phyloP scores from a whole-genome alignment of 1,284 basidiomycete genomes.

The Moesziomyces sp. region DNA sequence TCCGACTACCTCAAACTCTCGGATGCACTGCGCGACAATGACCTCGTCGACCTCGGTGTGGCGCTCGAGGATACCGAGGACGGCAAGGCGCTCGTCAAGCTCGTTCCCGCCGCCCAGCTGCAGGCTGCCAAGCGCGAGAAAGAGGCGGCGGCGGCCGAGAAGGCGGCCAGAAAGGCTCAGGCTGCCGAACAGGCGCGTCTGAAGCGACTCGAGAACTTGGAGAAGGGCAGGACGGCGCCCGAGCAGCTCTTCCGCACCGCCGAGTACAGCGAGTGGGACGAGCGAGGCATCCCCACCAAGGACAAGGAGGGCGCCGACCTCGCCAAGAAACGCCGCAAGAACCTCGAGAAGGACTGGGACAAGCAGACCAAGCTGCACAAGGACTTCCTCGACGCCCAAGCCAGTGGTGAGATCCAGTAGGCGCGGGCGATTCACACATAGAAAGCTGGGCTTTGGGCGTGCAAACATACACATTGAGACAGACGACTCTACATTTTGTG shows the following conservation, averaged over 20 bases:
- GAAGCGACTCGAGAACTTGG: conserved; percentile 80
- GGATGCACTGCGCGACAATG: conserved; percentile 88
- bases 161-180: conserved; percentile 83
- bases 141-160: conserved; percentile 79
- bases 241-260: conserved; percentile 79
- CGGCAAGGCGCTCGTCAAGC: conserved; percentile 84
- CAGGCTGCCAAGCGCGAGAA: conserved; percentile 89
- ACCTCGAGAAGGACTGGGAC: conserved; percentile 80
- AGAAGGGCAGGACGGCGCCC: conserved; percentile 83
- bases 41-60: conserved; percentile 90
- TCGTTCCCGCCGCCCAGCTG: conserved; percentile 85
- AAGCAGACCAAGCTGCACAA: conserved; percentile 71
- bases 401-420: conserved; percentile 56
- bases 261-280: conserved; percentile 81
- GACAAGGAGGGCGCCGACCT: conserved; percentile 86
- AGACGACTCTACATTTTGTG: no score
- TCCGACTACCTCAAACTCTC: conserved; percentile 62
- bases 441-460: no score
- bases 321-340: conserved; percentile 84
- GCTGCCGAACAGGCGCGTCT: conserved; percentile 78
- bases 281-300: conserved; percentile 82
- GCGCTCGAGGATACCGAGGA: conserved; percentile 92
- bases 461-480: no score
- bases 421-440: no score
- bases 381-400: conserved; percentile 59